Base-by-base conservation (phyloP, 192 early-diverging fungal species). In the Dissophora ornata region DNA sequence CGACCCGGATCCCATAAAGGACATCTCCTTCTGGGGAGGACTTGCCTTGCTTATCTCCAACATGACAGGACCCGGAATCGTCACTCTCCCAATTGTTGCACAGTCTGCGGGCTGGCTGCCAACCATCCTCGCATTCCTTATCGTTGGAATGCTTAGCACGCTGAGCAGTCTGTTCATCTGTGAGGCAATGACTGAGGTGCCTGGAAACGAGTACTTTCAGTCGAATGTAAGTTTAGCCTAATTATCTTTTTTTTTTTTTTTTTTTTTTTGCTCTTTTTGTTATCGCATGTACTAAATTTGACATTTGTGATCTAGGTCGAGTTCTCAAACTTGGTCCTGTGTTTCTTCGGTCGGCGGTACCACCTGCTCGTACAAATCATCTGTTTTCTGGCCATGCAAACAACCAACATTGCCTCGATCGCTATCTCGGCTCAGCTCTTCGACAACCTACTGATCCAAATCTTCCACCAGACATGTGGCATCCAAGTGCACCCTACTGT, bases 131-230 rank as follows among this genome's bases (percentile, higher is more conserved):
- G 70, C 68, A 2, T 89, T 93, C 49, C 26, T 86, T 13, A 48
- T 87, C 16, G 80, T 91, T 19, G 87, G 80, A 1, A 77, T 85
- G n/a, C 55, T 93, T n/a, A 85, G 88, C 24, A 83, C 69, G 11
- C 79, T 88, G 16, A 84, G 87, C 24, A 84, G 84, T 33, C 63
- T 93, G n/a, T 91, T 92, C 69, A 80, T 93, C 49, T 85, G 87
- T 57, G 91, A 93, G 63, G 78, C 85, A 19, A 84, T 90, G 81
- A 90, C 88, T 9, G 81, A 82, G 49, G 86, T 92, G 68, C 83
- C 85, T 2, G 91, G 90, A 18, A 93, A 93, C 69, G 86, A 90
- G 44, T 79, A 80, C 55, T 89, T 91, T 53, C 89, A 92, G 58
- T 89, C 87, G 32, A 75, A 75, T 34, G 71, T 75, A 67, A 55